Evolutionary conservation across 495 filamentous ascomycete species (phyloP).

Genomic region (Penicillium crystallinum): DNA sequence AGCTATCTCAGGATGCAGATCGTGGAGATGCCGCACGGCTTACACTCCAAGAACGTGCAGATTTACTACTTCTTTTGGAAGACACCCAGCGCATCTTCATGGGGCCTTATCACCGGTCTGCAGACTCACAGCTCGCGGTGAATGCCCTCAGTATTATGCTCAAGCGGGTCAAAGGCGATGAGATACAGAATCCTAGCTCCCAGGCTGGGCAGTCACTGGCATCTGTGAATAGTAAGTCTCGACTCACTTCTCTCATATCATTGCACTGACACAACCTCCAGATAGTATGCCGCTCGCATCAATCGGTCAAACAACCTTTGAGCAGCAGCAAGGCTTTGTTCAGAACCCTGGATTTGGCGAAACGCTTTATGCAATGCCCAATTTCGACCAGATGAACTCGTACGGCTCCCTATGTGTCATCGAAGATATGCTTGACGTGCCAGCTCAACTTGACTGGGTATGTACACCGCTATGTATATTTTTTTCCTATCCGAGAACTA

Average conservation of each 20-base stretch:
- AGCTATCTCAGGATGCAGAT: conserved; percentile 45
- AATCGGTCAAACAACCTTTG: not conserved
- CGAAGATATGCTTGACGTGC: conserved; percentile 50
- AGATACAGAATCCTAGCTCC: conserved; percentile 13
- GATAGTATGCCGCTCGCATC: conserved; percentile 3
- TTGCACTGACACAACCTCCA: not conserved
- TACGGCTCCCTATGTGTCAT: conserved; percentile 43
- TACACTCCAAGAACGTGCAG: conserved; percentile 35
- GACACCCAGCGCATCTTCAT: conserved; percentile 67
- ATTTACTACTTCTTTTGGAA: conserved; percentile 67
- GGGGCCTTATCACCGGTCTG: conserved; percentile 56
- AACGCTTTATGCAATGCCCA: not conserved
- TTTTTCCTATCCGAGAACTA: not conserved
- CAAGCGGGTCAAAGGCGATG: conserved; percentile 51
- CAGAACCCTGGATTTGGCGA: not conserved
- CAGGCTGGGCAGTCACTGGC: conserved; percentile 16
- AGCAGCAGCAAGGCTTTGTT: conserved; percentile 7
- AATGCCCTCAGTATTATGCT: conserved; percentile 70
- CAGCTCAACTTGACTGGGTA: conserved; percentile 70
- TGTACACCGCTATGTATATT: conserved; percentile 15
- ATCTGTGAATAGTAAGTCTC: conserved; percentile 17
- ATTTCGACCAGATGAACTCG: conserved; percentile 1
- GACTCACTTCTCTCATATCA: conserved; percentile 8
- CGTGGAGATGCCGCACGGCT: conserved; percentile 2
- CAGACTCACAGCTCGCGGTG: conserved; percentile 77